Evolutionary conservation across 106 monocot genomes (phyloP).

Genomic region (Acorus gramineus): DNA sequence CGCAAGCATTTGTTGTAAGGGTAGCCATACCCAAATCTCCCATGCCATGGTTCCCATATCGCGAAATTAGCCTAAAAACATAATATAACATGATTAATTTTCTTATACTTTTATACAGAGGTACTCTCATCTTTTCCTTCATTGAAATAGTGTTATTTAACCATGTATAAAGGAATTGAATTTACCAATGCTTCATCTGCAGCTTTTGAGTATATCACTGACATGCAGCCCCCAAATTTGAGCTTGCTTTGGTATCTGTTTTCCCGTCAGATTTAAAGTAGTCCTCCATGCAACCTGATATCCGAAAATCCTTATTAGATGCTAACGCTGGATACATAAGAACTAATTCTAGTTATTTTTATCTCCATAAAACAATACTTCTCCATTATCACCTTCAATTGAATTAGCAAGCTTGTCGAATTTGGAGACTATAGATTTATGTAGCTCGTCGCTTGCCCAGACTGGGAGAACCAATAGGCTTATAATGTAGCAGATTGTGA

Average conservation of each 20-base stretch:
- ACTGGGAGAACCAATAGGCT: background rate
- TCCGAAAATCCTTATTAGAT: background rate
- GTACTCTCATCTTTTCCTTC: too few species aligned
- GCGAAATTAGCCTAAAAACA: background rate
- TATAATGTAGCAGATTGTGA: background rate
- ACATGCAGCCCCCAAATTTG: background rate
- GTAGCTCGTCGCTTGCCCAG: too few species aligned
- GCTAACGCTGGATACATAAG: too few species aligned
- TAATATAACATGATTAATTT: too few species aligned
- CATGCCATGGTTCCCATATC: background rate
- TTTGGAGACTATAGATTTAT: too few species aligned
- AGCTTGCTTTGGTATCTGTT: background rate
- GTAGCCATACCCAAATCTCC: background rate
- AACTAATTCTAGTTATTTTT: too few species aligned
- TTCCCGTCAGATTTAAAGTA: conserved; percentile 6
- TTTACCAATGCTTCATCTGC: conserved; percentile 25
- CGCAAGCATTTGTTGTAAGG: background rate
- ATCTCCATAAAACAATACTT: background rate
- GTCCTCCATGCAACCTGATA: conserved; percentile 7
- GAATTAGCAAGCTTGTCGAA: too few species aligned
- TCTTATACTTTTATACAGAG: too few species aligned
- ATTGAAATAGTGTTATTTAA: too few species aligned
- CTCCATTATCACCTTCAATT: too few species aligned
- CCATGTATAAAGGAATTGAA: too few species aligned
- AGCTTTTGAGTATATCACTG: conserved; percentile 20